A percentile compares a stretch with the other conserved stretches of the same genome.
Conservation (phyloP, 148 eudicot genomes). For the Amaranthus cruentus region DNA sequence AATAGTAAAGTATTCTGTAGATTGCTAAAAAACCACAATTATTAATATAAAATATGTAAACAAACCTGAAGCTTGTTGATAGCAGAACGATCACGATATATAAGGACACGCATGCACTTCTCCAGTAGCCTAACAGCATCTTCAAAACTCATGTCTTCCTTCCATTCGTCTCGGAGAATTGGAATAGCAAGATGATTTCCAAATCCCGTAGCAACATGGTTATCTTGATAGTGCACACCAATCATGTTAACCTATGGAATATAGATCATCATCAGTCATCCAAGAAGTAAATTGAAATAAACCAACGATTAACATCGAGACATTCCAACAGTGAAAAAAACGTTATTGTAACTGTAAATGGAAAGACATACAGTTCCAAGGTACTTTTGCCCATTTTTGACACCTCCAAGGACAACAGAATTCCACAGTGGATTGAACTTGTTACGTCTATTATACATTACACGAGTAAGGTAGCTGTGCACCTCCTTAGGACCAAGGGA, state of each 20-base stretch:
- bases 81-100: slow-evolving; percentile 92
- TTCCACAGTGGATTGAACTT: slow-evolving; percentile 94
- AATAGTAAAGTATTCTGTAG: background rate
- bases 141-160: slow-evolving; percentile 71
- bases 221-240: slow-evolving; percentile 88
- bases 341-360: background rate
- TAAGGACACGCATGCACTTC: slow-evolving; percentile 93
- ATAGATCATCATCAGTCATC: background rate
- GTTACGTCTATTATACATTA: slow-evolving; percentile 96
- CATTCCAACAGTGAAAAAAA: background rate
- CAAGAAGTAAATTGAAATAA: background rate
- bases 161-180: slow-evolving; percentile 92
- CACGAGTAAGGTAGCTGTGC: slow-evolving; percentile 71
- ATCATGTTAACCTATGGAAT: slow-evolving; percentile 80
- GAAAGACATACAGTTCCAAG: slow-evolving; percentile 66
- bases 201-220: slow-evolving; percentile 90
- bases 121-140: slow-evolving; percentile 87
- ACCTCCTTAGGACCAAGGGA: slow-evolving; percentile 93
- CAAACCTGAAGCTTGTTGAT: slow-evolving; percentile 94
- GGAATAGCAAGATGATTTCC: slow-evolving; percentile 95
- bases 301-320: background rate
- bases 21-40: background rate
- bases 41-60: slow-evolving; percentile 10
- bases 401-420: slow-evolving; percentile 93
- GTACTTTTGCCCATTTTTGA: slow-evolving; percentile 89